Evolutionary conservation across 495 filamentous ascomycete species (phyloP), one percentile per base, ranked within the genome.

Genomic region (Annulohypoxylon moriforme): DNA sequence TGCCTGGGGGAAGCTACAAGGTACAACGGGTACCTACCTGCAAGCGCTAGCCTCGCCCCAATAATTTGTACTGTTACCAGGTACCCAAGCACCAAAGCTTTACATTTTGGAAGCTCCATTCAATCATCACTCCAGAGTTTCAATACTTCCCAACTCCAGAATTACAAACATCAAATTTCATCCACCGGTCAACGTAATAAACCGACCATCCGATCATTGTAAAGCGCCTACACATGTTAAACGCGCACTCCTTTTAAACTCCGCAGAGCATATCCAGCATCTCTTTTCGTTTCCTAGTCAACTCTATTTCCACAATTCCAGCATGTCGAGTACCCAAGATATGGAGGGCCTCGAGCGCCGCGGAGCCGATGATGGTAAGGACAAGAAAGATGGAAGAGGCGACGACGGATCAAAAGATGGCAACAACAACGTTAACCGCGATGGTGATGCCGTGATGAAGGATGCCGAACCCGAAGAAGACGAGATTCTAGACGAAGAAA

Each of bases 391-490:
- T 78, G 81, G 89, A 72, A 86, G 89, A 75, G 88, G 91, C 71
- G 89, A 92, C 76, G 90, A 91, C 76, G 82, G 88, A 68, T 46
- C 61, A 85, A 90, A 80, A 81, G 90, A 81, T 4, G 42, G 68
- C 76, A 84, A 71, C 76, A 87, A 88, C 79, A 91, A 91, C 78
- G 81, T 84, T 71, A 81, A 81, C 63, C 83, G 84, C 55, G 88
- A 91, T 79, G 89, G 84, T 53, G 94, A 97, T 82, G 91, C 91
- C 47, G 94, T 96, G 46, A 98, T 98, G 96, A 89, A 96, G 76
- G 93, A 93, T 75, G 85, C 84, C 9, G 86, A 91, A 75, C 81
- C 87, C 71, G 86, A 88, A 79, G 90, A 90, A 75, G 92, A 94
- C 31, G 92, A 96, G 68, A 85, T 93, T 24, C 84, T 98, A 52